phyloP scores from a whole-genome alignment of 352 stramenopile species.

The Aphanomyces astaci region DNA sequence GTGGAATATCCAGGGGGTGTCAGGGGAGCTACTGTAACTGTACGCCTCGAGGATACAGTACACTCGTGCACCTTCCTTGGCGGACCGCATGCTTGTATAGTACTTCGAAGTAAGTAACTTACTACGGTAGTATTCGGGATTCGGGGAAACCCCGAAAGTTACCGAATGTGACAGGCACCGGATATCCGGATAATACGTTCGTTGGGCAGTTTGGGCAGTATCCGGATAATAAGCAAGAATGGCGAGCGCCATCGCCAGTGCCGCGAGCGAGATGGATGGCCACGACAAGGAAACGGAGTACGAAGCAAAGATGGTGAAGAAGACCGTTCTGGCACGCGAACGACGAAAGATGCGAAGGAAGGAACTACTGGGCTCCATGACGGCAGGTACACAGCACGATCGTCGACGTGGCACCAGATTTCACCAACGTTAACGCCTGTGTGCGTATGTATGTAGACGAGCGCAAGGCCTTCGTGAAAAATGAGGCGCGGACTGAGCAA shows the following conservation, averaged over 20 bases:
- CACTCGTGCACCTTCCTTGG: too few relatives aligned
- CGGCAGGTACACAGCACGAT: too few relatives aligned
- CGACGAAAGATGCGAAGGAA: constrained; percentile 48
- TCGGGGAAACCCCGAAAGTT: too few relatives aligned
- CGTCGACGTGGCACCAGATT: too few relatives aligned
- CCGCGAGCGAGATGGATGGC: neutral
- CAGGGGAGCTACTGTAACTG: too few relatives aligned
- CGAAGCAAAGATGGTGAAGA: constrained; percentile 10
- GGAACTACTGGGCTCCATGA: constrained; percentile 55
- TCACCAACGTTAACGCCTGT: too few relatives aligned
- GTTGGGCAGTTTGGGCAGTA: neutral
- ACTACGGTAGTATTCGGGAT: too few relatives aligned
- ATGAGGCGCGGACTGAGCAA: constrained; percentile 29
- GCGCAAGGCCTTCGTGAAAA: constrained; percentile 37
- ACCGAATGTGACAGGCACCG: too few relatives aligned
- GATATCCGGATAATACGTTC: neutral
- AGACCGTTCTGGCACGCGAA: constrained; percentile 27
- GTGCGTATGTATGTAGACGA: constrained; percentile 37
- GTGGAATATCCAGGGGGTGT: too few relatives aligned
- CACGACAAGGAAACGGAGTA: constrained; percentile 6
- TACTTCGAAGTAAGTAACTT: too few relatives aligned
- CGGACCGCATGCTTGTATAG: too few relatives aligned
- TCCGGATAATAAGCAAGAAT: neutral
- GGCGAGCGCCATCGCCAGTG: neutral
- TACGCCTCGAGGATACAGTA: too few relatives aligned